Conservation (phyloP, 1,284 basidiomycete species). For the Ustilago nuda region DNA sequence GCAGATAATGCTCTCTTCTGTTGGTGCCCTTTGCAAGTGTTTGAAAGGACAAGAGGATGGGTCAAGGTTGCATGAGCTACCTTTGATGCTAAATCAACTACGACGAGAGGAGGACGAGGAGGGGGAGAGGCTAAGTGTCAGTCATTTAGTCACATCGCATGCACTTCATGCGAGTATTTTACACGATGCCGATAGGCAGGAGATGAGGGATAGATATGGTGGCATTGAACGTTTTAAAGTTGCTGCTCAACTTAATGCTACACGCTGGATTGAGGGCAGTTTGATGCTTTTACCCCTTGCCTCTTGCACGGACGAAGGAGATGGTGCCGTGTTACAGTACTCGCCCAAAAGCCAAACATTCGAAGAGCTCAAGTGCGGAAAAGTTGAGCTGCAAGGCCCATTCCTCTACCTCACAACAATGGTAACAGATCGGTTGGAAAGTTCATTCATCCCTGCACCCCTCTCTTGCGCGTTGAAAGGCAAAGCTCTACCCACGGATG, state of each 20-base stretch:
- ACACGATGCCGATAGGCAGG: constrained; percentile 72
- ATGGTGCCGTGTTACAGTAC: constrained; percentile 74
- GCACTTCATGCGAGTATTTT: constrained; percentile 89
- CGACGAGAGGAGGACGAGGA: neutral
- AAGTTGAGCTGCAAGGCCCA: constrained; percentile 74
- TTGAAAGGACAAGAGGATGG: neutral
- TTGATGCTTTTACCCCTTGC: constrained; percentile 73
- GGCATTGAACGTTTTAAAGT: constrained; percentile 86
- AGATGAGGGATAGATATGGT: constrained; percentile 76
- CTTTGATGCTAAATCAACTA: constrained; percentile 25
- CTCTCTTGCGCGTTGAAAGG: constrained; percentile 67
- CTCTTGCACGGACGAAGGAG: neutral
- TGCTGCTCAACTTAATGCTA: constrained; percentile 81
- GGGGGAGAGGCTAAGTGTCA: constrained; percentile 41
- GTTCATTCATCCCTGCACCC: constrained; percentile 81
- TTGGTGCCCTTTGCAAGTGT: constrained; percentile 4
- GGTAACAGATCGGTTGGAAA: constrained; percentile 85
- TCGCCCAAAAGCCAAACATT: constrained; percentile 74
- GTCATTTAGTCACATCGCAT: constrained; percentile 72
- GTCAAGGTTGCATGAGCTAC: neutral
- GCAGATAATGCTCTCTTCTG: constrained; percentile 20
- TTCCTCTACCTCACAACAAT: constrained; percentile 85
- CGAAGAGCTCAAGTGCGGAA: constrained; percentile 48
- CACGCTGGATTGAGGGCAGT: constrained; percentile 78
- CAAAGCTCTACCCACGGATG: constrained; percentile 44